Conservation (phyloP, 108 stramenopile species). For the Licmophora abbreviata region DNA sequence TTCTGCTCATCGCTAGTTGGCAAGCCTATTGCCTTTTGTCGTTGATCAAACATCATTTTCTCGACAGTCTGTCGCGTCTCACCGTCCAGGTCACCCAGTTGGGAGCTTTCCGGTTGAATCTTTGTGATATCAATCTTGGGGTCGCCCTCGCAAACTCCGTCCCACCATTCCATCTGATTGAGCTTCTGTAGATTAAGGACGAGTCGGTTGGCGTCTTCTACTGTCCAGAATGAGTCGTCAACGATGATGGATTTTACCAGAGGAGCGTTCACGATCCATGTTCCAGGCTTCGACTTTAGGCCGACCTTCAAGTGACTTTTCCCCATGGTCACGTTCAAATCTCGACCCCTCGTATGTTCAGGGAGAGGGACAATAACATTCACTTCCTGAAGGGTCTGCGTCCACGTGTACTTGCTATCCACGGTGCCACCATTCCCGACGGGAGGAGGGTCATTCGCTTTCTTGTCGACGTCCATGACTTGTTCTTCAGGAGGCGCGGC, state of each 20-base stretch:
- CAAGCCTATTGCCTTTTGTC: constrained; percentile 94
- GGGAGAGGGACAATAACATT: constrained; percentile 83
- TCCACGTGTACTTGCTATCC: constrained; percentile 91
- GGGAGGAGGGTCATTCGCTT: constrained; percentile 46
- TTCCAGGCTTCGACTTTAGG: constrained; percentile 36
- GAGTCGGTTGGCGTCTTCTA: constrained; percentile 88
- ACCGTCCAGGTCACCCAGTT: constrained; percentile 92
- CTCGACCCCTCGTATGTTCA: constrained; percentile 74
- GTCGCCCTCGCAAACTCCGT: constrained; percentile 79
- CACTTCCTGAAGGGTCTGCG: constrained; percentile 94
- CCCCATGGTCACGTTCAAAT: constrained; percentile 77
- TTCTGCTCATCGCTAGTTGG: constrained; percentile 96
- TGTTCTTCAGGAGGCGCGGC: neutral
- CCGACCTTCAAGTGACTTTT: constrained; percentile 80
- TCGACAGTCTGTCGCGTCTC: constrained; percentile 99
- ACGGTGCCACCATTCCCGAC: constrained; percentile 93
- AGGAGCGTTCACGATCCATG: constrained; percentile 70
- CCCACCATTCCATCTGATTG: constrained; percentile 99
- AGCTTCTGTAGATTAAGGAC: constrained; percentile 81
- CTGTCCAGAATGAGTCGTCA: constrained; percentile 99
- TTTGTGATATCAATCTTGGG: constrained; percentile 92
- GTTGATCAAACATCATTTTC: constrained; percentile 99
- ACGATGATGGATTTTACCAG: constrained; percentile 86
- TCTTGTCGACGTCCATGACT: neutral
- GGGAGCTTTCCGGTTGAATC: constrained; percentile 96